phyloP scores from a whole-genome alignment of 2,329 filamentous ascomycete species.

The Aspergillus latus region DNA sequence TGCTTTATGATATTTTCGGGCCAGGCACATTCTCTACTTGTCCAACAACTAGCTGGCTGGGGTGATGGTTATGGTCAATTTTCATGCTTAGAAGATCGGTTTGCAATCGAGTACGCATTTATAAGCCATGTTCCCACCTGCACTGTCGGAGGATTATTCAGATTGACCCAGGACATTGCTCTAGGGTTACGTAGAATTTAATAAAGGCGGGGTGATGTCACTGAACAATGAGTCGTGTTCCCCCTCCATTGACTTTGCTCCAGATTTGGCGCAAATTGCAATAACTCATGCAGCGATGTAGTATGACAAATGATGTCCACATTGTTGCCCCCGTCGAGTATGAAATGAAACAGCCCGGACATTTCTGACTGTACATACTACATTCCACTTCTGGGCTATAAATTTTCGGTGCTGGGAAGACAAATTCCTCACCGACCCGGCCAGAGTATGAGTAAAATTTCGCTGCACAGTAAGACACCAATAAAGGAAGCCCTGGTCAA shows the following conservation, averaged over 20 bases:
- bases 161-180: background rate
- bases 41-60: constrained; percentile 6
- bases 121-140: background rate
- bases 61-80: constrained; percentile 10
- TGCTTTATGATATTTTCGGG: constrained; percentile 7
- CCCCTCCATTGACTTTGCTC: background rate
- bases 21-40: constrained; percentile 9
- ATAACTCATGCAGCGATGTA: background rate
- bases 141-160: background rate
- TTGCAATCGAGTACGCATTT: background rate
- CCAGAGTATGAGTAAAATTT: background rate
- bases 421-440: background rate
- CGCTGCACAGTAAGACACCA: background rate
- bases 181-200: background rate
- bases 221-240: background rate
- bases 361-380: background rate
- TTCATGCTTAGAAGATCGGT: constrained; percentile 12
- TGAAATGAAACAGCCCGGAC: too few species aligned
- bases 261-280: background rate
- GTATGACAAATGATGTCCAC: constrained; percentile 6
- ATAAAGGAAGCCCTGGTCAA: background rate
- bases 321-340: background rate
- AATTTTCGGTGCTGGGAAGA: background rate
- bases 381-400: background rate
- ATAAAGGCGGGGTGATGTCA: background rate